phyloP scores from a whole-genome alignment of 306 rosid genomes.

The Quercus aquifolioides region DNA sequence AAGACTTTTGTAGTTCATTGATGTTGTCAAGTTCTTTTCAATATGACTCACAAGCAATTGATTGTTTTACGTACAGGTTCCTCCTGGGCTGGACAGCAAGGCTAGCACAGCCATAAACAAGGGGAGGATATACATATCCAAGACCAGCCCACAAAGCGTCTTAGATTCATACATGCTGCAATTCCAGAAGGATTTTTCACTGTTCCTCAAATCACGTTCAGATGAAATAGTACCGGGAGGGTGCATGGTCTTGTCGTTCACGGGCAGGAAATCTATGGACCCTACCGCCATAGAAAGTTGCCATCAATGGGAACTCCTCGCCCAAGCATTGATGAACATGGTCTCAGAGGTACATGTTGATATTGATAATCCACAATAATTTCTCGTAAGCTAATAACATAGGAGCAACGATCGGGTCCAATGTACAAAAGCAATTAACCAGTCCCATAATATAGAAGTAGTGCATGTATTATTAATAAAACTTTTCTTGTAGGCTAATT shows the following conservation, averaged over 20 bases:
- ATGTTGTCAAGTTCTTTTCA: too few relatives aligned
- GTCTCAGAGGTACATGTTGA: conserved; percentile 44
- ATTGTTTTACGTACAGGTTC: conserved; percentile 29
- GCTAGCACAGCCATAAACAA: conserved; percentile 34
- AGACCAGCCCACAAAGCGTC: conserved; percentile 56
- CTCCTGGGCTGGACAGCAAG: conserved; percentile 28
- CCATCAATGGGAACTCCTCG: conserved; percentile 70
- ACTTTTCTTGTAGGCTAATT: neutral
- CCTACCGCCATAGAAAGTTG: conserved; percentile 45
- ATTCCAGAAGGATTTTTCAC: conserved; percentile 46
- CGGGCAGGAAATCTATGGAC: conserved; percentile 53
- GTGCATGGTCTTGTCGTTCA: conserved; percentile 59
- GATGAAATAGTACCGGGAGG: conserved; percentile 51
- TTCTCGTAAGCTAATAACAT: neutral
- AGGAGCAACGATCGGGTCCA: too few relatives aligned
- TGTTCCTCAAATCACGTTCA: conserved; percentile 50
- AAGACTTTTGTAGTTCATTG: too few relatives aligned
- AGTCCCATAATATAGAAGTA: too few relatives aligned
- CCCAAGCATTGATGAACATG: conserved; percentile 52
- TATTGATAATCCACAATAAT: too few relatives aligned
- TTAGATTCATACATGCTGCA: conserved; percentile 55
- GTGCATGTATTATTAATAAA: too few relatives aligned
- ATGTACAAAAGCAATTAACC: too few relatives aligned
- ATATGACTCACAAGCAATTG: neutral
- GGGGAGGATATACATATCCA: conserved; percentile 63